Percentiles rank a stretch among this genome's conserved stretches.
These are phyloP conservation scores for Funneliformis mosseae DNA, from an alignment of 192 early-diverging fungal genomes.

Conservation along the genomic window DNA sequence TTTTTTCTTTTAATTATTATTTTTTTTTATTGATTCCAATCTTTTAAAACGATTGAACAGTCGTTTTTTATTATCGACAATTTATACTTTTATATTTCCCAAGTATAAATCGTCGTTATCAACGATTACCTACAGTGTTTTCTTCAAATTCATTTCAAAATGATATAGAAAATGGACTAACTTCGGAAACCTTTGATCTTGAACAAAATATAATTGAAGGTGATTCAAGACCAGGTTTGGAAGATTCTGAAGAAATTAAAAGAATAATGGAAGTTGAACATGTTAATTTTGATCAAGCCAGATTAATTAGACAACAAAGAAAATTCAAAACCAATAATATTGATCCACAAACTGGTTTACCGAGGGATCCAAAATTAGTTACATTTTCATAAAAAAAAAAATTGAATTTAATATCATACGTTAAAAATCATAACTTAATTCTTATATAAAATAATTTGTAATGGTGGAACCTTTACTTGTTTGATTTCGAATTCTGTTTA, in stretches of 20 bases:
- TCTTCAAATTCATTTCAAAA: constrained; percentile 51
- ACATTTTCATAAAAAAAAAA: constrained; percentile 43
- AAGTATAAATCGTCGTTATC: constrained; percentile 39
- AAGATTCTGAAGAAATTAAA: constrained; percentile 55
- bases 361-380: constrained; percentile 59
- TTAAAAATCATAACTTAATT: no score
- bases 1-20: not conserved
- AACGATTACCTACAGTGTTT: constrained; percentile 51
- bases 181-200: constrained; percentile 58
- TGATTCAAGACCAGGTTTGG: constrained; percentile 52
- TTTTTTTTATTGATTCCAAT: not conserved
- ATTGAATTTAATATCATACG: not conserved
- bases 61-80: not conserved
- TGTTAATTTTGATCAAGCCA: constrained; percentile 59
- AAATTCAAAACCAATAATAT: constrained; percentile 61
- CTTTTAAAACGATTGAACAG: not conserved
- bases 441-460: no score
- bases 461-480: no score
- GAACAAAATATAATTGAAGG: constrained; percentile 52
- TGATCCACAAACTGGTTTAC: constrained; percentile 59
- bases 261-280: constrained; percentile 57
- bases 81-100: not conserved
- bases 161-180: constrained; percentile 60
- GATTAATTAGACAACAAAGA: constrained; percentile 56
- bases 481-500: no score